Conservation (phyloP, 352 stramenopile species). For the Globisporangium rhizosaccharum region DNA sequence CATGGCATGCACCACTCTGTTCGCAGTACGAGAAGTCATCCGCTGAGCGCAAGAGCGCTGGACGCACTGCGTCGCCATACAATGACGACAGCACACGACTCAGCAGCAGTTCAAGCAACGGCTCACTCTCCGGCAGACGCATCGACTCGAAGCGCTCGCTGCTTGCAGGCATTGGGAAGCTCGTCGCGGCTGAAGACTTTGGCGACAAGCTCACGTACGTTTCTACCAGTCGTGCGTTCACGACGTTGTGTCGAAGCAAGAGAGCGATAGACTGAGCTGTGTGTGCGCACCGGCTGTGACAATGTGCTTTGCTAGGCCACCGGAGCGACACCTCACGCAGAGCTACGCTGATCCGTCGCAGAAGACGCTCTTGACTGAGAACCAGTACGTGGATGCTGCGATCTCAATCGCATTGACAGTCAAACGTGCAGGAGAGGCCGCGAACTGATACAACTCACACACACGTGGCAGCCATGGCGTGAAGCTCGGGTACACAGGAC, state of each 20-base stretch:
- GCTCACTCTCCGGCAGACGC: constrained; percentile 32
- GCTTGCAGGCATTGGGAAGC: constrained; percentile 70
- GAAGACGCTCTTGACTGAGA: constrained; percentile 62
- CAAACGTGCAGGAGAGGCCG: neutral
- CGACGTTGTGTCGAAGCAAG: neutral
- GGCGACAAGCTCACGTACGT: constrained; percentile 35
- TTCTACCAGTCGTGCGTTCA: neutral
- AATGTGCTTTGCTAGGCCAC: constrained; percentile 10
- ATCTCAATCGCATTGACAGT: neutral
- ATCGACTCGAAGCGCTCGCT: constrained; percentile 53
- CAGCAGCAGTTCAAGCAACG: constrained; percentile 20
- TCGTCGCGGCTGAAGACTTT: constrained; percentile 53
- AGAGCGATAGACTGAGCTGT: neutral
- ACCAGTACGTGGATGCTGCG: constrained; percentile 39
- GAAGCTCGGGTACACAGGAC: constrained; percentile 17
- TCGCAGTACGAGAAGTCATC: constrained; percentile 24
- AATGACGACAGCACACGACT: constrained; percentile 9
- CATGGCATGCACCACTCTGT: neutral
- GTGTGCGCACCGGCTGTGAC: neutral
- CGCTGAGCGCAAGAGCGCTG: constrained; percentile 3
- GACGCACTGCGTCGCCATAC: constrained; percentile 6
- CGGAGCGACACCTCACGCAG: constrained; percentile 42
- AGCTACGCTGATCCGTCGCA: constrained; percentile 44
- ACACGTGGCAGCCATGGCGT: constrained; percentile 7
- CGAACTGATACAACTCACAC: neutral